Base-by-base conservation (phyloP, 2,329 filamentous ascomycete species). In the Diaporthe sp. region DNA sequence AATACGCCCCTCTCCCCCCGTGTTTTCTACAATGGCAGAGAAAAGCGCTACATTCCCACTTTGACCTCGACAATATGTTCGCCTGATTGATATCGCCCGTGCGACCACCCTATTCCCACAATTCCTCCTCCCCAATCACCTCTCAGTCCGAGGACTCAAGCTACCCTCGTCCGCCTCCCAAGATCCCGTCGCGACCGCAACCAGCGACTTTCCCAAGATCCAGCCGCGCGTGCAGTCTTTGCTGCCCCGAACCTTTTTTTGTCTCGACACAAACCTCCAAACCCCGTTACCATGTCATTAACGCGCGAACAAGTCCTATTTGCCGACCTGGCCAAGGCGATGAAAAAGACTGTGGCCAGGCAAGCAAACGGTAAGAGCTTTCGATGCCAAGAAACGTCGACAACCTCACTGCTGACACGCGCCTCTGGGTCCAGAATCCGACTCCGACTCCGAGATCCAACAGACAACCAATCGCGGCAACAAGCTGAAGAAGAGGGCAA, bases 401-500 rank as follows among this genome's bases (percentile, higher is more conserved):
- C 60, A 73, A 40, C 38, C 50, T 42, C 70, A 25, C 55, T 6
- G 75, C 64, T 67, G n/a, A 40, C 71, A 74, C 78, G 80, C 76
- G 77, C 25, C 30, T n/a, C 64, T 28, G 71, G 73, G 35, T 38
- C 52, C 83, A 95, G 94, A 95, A 76, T 94, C 92, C 78, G 94
- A 96, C 82, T 94, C 93, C 74, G 94, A 96, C 82, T 91, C 92
- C 75, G 89, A 91, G 72, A 92, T 95, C 79, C 89, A 92, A 75
- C 88, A 89, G 78, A 90, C 89, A 78, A 93, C 91, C 74, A 95
- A 95, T 83, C 92, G 94, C 80, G 93, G 93, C 76, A 91, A 95
- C 83, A 96, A 96, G 82, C 87, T 96, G 60, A 94, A 95, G 86
- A 93, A 91, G 82, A 89, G 91, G 79, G 92, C 94, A 58, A 89